Conservation (phyloP, 2,329 filamentous ascomycete species). For the Aureobasidium sp. region DNA sequence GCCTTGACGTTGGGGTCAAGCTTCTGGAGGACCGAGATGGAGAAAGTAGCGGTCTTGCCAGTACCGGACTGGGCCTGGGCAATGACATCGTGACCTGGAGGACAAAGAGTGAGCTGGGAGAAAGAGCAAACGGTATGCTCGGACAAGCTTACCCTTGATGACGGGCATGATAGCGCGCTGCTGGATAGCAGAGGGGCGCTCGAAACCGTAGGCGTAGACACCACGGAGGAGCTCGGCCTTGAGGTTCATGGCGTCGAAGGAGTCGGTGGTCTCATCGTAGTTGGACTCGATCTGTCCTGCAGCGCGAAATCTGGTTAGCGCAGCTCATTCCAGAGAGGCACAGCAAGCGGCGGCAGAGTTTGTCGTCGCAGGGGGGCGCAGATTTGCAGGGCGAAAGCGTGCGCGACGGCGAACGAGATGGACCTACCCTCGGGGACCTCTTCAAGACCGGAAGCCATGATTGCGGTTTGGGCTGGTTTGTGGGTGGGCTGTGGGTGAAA, state of each 20-base stretch:
- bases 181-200: slow-evolving; percentile 98
- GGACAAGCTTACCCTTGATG: slow-evolving; percentile 77
- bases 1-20: slow-evolving; percentile 91
- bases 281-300: slow-evolving; percentile 99
- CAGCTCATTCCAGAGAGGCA: not conserved
- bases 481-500: slow-evolving; percentile 25
- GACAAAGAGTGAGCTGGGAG: not conserved
- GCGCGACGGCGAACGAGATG: not conserved
- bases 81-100: slow-evolving; percentile 88
- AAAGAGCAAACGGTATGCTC: slow-evolving; percentile 14
- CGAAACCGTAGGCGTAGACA: slow-evolving; percentile 99
- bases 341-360: not conserved
- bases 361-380: not conserved
- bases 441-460: slow-evolving; percentile 98
- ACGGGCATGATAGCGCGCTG: slow-evolving; percentile 99
- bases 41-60: slow-evolving; percentile 99
- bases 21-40: slow-evolving; percentile 97
- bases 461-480: slow-evolving; percentile 56
- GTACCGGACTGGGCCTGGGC: slow-evolving; percentile 99
- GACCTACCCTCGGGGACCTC: slow-evolving; percentile 89
- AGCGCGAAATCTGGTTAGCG: slow-evolving; percentile 18
- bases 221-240: slow-evolving; percentile 96
- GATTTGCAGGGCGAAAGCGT: not conserved
- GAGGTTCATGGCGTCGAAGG: slow-evolving; percentile 96
- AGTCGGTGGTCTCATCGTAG: slow-evolving; percentile 99